Base-by-base conservation (phyloP, 495 filamentous ascomycete species). In the Achaetomiella virescens region DNA sequence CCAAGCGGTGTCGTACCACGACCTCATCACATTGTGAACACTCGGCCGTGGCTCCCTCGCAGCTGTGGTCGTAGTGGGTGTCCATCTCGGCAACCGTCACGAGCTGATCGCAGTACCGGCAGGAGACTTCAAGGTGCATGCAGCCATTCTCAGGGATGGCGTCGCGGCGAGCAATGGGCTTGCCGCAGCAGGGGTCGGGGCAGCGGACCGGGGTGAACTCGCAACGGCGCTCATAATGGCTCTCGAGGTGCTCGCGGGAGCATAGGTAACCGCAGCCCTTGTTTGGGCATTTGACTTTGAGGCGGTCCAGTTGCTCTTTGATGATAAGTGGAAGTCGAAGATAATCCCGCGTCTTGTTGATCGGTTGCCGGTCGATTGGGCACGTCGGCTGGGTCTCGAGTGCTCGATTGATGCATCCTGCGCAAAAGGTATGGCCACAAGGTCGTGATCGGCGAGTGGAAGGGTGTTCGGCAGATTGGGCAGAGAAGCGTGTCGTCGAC, bases 401-500 rank as follows among this genome's bases (percentile, higher is more conserved):
- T 6, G 84, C 79, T 48, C 81, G 76, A 53, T 78, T 72, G 56
- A 93, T 74, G 62, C 89, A 96, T 43, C 75, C 77, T 33, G 76
- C 73, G 68, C 90, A 95, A 73, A 95, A 95, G 53, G 74, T 74
- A 45, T 77, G 74, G 40, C 74, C 87, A 65, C 90, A 55, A 52
- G 20, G 90, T 80, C 40, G 81, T 83, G n/a, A 88, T 75, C 0
- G 90, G 88, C 15, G 81, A 70, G 35, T 89, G 72, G 49, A 91
- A 86, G 12, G 90, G 81, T 25, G 82, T 83, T 58, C 84, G 86
- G 66, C 90, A 96, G 52, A 96, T 90, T 9, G 89, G 81, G 59
- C 90, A 96, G 69, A 89, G 81, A 17, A 95, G 79, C 57, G 91
- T 88, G 57, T 85, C 80, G 69, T 95, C 90, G 55, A 86, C 81